These are phyloP conservation scores for Blastobotrys parvus DNA, from an alignment of 805 yeast genomes.

Conservation along the genomic window DNA sequence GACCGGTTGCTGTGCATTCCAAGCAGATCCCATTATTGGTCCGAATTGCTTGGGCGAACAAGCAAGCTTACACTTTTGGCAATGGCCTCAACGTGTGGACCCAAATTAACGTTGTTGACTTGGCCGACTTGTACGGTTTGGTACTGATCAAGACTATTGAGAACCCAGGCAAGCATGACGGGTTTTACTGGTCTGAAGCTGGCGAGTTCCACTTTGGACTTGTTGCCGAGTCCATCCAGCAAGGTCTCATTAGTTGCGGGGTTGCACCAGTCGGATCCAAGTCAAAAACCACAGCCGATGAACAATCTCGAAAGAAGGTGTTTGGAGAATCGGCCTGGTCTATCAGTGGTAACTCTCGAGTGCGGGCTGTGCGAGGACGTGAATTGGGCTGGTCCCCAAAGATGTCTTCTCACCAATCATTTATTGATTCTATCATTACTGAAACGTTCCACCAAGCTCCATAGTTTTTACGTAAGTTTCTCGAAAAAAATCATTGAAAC, in stretches of 20 bases:
- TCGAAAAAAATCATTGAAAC: no score
- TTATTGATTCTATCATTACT: no score
- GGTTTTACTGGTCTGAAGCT: conserved; percentile 10
- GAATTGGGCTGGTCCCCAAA: conserved; percentile 29
- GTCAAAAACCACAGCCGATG: no score
- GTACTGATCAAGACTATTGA: conserved; percentile 4
- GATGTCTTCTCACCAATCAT: conserved; percentile 10
- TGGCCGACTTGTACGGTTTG: conserved; percentile 12
- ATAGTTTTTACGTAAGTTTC: no score
- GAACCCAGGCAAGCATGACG: conserved; percentile 11
- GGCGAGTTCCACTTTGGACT: conserved; percentile 11
- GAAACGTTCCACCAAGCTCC: no score
- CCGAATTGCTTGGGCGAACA: conserved; percentile 6
- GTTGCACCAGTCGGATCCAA: background rate
- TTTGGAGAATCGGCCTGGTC: conserved; percentile 43
- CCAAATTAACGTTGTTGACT: conserved; percentile 14
- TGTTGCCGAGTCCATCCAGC: conserved; percentile 10
- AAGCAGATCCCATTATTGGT: conserved; percentile 10
- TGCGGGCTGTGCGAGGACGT: conserved; percentile 40
- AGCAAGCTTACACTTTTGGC: conserved; percentile 13
- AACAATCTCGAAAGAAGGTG: no score
- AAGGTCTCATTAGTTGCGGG: conserved; percentile 9
- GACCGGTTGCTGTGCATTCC: conserved; percentile 12
- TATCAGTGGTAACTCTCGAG: conserved; percentile 40
- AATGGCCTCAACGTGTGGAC: conserved; percentile 11